These are phyloP conservation scores for Melaleuca quinquenervia DNA, from an alignment of 345 rosid species.

Conservation along the genomic window DNA sequence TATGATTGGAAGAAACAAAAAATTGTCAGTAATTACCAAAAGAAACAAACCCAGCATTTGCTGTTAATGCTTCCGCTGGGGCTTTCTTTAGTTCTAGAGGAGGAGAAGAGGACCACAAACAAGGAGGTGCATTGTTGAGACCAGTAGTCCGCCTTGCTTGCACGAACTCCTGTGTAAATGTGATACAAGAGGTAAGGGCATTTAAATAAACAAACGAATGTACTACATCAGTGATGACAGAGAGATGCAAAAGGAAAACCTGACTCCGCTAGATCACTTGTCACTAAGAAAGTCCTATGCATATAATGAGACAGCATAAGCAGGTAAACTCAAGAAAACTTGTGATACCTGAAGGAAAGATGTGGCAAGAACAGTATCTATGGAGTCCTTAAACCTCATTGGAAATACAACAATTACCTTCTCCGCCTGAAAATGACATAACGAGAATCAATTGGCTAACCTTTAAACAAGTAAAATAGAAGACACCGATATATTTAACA, in stretches of 20 bases:
- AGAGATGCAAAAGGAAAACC: neutral
- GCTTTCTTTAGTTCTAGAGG: constrained; percentile 63
- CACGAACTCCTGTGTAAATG: constrained; percentile 65
- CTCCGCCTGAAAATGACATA: constrained; percentile 42
- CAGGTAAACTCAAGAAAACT: neutral
- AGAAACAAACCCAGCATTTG: constrained; percentile 95
- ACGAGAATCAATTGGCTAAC: neutral
- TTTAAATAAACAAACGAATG: neutral
- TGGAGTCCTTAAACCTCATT: constrained; percentile 85
- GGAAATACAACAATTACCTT: constrained; percentile 84
- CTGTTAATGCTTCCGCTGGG: constrained; percentile 62
- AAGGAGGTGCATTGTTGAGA: constrained; percentile 76
- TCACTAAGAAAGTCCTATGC: neutral
- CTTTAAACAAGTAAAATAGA: neutral
- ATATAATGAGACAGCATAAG: neutral
- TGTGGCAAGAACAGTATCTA: constrained; percentile 74
- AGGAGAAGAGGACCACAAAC: constrained; percentile 71
- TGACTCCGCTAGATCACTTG: neutral
- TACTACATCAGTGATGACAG: neutral
- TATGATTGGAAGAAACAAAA: neutral
- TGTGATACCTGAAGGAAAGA: constrained; percentile 78
- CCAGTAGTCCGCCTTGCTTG: constrained; percentile 80
- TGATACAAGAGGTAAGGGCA: neutral
- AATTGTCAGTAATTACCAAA: constrained; percentile 45
- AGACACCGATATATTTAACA: neutral